A percentile compares a stretch with the other conserved stretches of the same genome.
phyloP scores from a whole-genome alignment of 495 filamentous ascomycete genomes.

The Melanomma pulvis-pyrius region DNA sequence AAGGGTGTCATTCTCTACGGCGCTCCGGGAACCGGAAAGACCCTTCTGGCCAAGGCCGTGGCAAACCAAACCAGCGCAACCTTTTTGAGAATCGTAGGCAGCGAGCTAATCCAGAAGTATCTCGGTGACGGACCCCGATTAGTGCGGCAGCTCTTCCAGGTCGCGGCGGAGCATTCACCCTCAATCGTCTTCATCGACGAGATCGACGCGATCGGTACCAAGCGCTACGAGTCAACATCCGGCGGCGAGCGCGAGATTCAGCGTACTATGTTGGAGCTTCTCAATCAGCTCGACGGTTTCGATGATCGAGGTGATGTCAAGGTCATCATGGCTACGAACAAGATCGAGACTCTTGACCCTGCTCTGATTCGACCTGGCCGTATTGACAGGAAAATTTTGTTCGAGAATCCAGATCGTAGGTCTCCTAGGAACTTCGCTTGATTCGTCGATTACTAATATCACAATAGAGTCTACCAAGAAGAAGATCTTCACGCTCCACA shows the following conservation, averaged over 20 bases:
- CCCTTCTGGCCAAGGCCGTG: constrained; percentile 93
- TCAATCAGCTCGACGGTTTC: constrained; percentile 98
- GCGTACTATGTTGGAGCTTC: constrained; percentile 96
- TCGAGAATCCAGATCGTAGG: constrained; percentile 95
- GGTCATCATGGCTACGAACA: constrained; percentile 99
- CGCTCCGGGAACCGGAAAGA: constrained; percentile 96
- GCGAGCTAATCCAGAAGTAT: constrained; percentile 98
- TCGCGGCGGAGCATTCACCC: constrained; percentile 92
- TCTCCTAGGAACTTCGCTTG: constrained; percentile 15
- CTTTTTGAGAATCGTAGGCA: constrained; percentile 96
- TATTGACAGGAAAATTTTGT: constrained; percentile 99
- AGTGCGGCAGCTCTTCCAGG: constrained; percentile 96
- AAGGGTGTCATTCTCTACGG: constrained; percentile 99
- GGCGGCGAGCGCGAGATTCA: constrained; percentile 97
- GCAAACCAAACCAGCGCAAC: constrained; percentile 98
- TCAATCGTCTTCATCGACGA: constrained; percentile 99
- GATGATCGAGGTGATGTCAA: constrained; percentile 99
- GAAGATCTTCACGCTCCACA: constrained; percentile 99
- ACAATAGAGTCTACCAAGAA: constrained; percentile 88
- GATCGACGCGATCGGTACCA: constrained; percentile 98
- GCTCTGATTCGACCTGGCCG: constrained; percentile 95
- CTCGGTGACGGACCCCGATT: constrained; percentile 93
- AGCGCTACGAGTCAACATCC: constrained; percentile 96
- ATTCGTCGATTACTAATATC: constrained; percentile 42
- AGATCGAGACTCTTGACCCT: constrained; percentile 97